Evolutionary conservation across 176 grass and related monocot species (phyloP).

Genomic region (Pharus latifolius): DNA sequence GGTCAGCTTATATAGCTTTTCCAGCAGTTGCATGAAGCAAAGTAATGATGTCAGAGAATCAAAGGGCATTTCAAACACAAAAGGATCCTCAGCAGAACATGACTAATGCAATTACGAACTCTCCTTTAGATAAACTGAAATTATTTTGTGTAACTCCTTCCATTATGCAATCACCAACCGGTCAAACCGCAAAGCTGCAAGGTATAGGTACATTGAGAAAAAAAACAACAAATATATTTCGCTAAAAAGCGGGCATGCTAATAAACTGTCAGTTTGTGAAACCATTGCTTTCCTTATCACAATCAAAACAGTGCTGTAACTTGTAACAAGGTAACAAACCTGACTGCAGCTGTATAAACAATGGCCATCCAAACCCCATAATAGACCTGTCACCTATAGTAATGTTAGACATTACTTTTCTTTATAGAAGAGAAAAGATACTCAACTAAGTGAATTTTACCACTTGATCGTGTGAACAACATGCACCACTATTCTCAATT

Average conservation of each 20-base stretch:
- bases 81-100: neutral
- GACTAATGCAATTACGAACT: neutral
- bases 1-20: neutral
- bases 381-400: constrained; percentile 78
- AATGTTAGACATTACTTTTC: constrained; percentile 18
- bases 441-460: constrained; percentile 42
- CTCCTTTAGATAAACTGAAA: neutral
- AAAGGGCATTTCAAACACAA: neutral
- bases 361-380: constrained; percentile 61
- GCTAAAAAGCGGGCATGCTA: neutral
- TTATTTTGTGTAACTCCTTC: neutral
- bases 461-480: constrained; percentile 75
- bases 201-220: neutral
- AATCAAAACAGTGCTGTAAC: neutral
- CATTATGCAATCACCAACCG: neutral
- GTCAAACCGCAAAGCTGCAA: constrained; percentile 1
- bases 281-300: neutral
- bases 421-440: constrained; percentile 9
- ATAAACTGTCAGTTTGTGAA: constrained; percentile 1
- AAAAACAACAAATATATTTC: neutral
- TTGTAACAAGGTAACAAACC: constrained; percentile 33
- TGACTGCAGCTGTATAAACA: constrained; percentile 88
- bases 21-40: neutral
- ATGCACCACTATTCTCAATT: constrained; percentile 38
- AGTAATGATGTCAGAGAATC: neutral